Evolutionary conservation across 2,329 filamentous ascomycete genomes (phyloP).

Genomic region (Xylariaceae sp.): DNA sequence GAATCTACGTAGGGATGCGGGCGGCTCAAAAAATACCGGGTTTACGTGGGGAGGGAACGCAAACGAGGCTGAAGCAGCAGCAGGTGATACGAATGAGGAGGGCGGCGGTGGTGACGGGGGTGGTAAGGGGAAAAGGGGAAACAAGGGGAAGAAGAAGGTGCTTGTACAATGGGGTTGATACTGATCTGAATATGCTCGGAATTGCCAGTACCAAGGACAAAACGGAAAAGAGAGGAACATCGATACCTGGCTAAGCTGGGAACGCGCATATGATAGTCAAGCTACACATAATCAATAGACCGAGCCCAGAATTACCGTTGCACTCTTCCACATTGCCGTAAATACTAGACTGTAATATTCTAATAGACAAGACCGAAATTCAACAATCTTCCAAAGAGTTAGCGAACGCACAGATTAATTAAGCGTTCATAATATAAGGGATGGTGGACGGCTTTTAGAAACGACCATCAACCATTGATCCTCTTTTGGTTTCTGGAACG

Average conservation of each 20-base stretch:
- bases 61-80: constrained; percentile 21
- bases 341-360: too few species aligned
- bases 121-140: constrained; percentile 57
- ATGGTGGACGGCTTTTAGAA: too few species aligned
- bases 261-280: not conserved
- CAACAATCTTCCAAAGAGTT: too few species aligned
- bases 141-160: constrained; percentile 65
- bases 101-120: constrained; percentile 20
- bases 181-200: not conserved
- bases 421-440: too few species aligned
- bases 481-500: too few species aligned
- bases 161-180: constrained; percentile 61
- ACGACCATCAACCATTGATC: too few species aligned
- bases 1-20: constrained; percentile 57
- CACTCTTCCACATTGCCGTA: too few species aligned
- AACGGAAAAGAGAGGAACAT: not conserved
- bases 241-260: not conserved
- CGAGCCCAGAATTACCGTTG: too few species aligned
- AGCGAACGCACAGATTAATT: too few species aligned
- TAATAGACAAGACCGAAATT: too few species aligned
- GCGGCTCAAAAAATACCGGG: constrained; percentile 47
- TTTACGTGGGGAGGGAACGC: constrained; percentile 54
- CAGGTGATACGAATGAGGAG: constrained; percentile 16
- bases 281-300: too few species aligned
- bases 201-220: not conserved